Conservation (phyloP, 495 filamentous ascomycete species). For the Podospora pseudocomata region DNA sequence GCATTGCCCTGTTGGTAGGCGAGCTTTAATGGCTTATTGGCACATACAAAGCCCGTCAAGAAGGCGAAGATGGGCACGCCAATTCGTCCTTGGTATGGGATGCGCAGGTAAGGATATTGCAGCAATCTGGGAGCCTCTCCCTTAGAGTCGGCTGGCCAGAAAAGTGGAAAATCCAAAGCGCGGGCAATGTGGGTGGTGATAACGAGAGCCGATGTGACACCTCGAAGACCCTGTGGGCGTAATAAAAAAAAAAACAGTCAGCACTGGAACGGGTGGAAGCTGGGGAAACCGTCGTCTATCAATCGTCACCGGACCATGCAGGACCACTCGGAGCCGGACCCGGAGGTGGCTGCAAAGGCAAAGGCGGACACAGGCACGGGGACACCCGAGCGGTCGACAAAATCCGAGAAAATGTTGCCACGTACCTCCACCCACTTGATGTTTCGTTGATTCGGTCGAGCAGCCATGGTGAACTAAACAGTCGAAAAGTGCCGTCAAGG, state of each 20-base stretch:
- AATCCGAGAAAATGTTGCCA: constrained; percentile 8
- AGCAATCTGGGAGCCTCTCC: constrained; percentile 48
- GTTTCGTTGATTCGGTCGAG: constrained; percentile 28
- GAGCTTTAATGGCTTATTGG: constrained; percentile 59
- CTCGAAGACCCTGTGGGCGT: constrained; percentile 56
- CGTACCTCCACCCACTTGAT: constrained; percentile 41
- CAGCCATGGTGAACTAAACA: constrained; percentile 1
- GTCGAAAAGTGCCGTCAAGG: neutral
- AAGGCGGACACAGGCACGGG: neutral
- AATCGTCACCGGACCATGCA: neutral
- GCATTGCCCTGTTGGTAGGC: constrained; percentile 51
- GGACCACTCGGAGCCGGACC: neutral
- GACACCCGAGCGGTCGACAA: neutral
- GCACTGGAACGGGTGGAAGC: neutral
- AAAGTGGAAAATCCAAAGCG: constrained; percentile 55
- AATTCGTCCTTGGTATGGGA: constrained; percentile 59
- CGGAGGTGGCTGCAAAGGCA: neutral
- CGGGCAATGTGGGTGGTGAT: constrained; percentile 61
- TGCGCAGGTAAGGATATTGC: constrained; percentile 59
- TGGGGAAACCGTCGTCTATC: neutral
- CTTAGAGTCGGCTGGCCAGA: constrained; percentile 50
- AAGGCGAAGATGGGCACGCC: constrained; percentile 66
- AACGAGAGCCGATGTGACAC: constrained; percentile 62
- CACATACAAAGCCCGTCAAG: constrained; percentile 64
- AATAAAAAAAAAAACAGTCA: constrained; percentile 8